Base-by-base conservation (phyloP, 192 early-diverging fungal species). In the Pecoramyces ruminantium region DNA sequence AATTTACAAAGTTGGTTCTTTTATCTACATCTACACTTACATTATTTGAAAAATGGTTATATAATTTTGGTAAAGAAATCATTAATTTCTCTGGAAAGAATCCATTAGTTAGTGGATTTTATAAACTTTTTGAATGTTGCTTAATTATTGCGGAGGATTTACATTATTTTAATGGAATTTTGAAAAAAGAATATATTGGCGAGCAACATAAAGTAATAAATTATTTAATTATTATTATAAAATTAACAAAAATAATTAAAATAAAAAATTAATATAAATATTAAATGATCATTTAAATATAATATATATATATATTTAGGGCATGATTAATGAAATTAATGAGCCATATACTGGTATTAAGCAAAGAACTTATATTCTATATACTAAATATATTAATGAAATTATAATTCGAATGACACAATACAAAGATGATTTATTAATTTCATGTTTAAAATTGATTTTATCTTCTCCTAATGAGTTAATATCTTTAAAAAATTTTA, bases 391-490 rank as follows among this genome's bases (percentile, higher is more conserved):
- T 78, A 40, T 94, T 38, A 82, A 86, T 16, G 87, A 92, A 39
- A 89, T 93, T n/a, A 85, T 87, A 29, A 85, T 88, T 29, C 83
- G 88, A 34, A 85, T 93, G 78, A 82, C 88, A 11, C 90, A 89
- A 79, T 94, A 89, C 83, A 93, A 93, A 83, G 94, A 94, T 80
- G 94, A 95, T 67, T 85, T 95, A 15, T 85, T 94, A 14, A 90
- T 88, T 4, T 87, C 91, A 4, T 92, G 92, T 78, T 82, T 95
- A 28, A 85, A 87, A 28, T 81, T 94, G 27, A 85, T 94, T 11
- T 88, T 95, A 1, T 83, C 87, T 2, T 85, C 83, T 77, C 93
- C 94, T 2, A 30, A 82, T 8, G 91, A 90, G 13, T 86, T 95
- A 16, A 83, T 90, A 29, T 84, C 86, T 29, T 81, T 92, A 8